Evolutionary conservation across 768 basidiomycete species (phyloP), one percentile per base, ranked within the genome.

Genomic region (Mycena vitilis): DNA sequence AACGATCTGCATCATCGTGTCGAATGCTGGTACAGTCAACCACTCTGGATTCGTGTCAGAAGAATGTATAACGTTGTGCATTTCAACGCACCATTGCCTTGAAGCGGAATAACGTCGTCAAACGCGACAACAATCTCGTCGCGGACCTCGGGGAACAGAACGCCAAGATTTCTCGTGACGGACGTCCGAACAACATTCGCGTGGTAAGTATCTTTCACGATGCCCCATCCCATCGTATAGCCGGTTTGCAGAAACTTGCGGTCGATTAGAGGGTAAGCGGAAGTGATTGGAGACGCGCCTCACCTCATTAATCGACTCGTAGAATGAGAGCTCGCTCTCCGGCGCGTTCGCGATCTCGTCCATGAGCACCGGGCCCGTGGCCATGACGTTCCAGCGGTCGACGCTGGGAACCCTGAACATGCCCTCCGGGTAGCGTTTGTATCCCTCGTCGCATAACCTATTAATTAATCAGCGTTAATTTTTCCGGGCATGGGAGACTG

Each of bases 91-190:
- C 81, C 79, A 42, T 74, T 65, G 23, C 70, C 73, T 34, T 70
- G 66, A 6, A 66, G 22, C 15, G 79, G 77, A 25, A 89, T 77
- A n/a, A 76, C 61, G 1, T 85, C 84, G 0, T 71, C 73, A 60
- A 87, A 81, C 4, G 87, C 78, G 1, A 72, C 60, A 20, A 78
- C 67, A 34, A 88, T 73, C 66, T 90, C 89, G 25, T 89, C 85
- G 2, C 76, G 78, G 7, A 89, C 56, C 4, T 76, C 78, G 10
- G 79, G 75, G 63, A 83, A 80, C n/a, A 78, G 69, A 3, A 69
- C 68, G 18, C 73, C 73, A 7, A 84, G 60, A 53, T 81, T 81
- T 40, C 81, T 66, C 12, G 81, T 82, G 45, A 85, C 76, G n/a
- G 74, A 73, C 6, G 76, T 74, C 13, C 78, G 76, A 36, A 83